phyloP scores from a whole-genome alignment of 495 filamentous ascomycete species.

The Penicillium longicatenatum region DNA sequence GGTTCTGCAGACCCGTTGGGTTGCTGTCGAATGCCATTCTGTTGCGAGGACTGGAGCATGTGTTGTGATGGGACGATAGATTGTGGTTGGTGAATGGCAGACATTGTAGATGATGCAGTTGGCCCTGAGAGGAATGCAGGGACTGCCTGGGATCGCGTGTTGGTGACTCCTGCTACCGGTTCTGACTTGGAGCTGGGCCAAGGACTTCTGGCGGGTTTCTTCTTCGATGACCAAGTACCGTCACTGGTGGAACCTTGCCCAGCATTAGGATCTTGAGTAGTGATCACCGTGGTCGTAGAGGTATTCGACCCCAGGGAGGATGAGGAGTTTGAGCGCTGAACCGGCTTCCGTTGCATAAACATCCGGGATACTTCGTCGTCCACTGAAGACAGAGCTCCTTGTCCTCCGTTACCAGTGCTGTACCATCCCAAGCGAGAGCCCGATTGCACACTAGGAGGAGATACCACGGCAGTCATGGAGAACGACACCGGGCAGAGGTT shows the following conservation, averaged over 20 bases:
- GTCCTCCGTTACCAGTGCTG: constrained; percentile 67
- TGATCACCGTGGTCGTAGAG: constrained; percentile 53
- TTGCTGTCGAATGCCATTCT: constrained; percentile 64
- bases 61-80: constrained; percentile 74
- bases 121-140: constrained; percentile 66
- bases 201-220: constrained; percentile 68
- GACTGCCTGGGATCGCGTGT: constrained; percentile 61
- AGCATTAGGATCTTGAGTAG: constrained; percentile 53
- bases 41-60: constrained; percentile 58
- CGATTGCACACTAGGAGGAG: constrained; percentile 83
- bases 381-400: constrained; percentile 76
- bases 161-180: constrained; percentile 63
- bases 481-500: constrained; percentile 35
- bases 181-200: constrained; percentile 76
- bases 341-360: constrained; percentile 81
- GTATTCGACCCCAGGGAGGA: constrained; percentile 65
- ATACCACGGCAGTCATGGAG: constrained; percentile 96
- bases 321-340: constrained; percentile 84
- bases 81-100: constrained; percentile 73
- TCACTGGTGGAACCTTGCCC: constrained; percentile 43
- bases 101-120: constrained; percentile 66
- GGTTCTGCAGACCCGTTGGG: constrained; percentile 56
- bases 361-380: constrained; percentile 88
- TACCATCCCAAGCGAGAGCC: constrained; percentile 64
- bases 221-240: constrained; percentile 58